These are phyloP conservation scores for Penicillium aurantiogriseum DNA, from an alignment of 2,329 filamentous ascomycete genomes.

Conservation along the genomic window DNA sequence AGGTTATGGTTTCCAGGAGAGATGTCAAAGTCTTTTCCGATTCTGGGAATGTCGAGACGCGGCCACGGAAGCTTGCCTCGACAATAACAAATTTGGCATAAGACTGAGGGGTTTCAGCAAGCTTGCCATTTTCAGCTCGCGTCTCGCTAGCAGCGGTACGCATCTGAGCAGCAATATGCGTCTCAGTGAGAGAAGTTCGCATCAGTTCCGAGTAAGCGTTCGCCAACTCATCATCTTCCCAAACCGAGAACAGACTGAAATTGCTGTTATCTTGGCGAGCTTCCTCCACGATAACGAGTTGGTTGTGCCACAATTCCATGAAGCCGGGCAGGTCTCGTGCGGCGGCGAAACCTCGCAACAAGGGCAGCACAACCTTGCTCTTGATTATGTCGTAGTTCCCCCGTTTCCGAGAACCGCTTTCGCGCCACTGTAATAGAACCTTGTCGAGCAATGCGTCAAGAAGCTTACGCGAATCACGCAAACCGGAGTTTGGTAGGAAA, in stretches of 20 bases:
- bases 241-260: slow-evolving; percentile 36
- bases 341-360: slow-evolving; percentile 41
- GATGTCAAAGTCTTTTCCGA: slow-evolving; percentile 24
- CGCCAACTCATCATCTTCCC: slow-evolving; percentile 48
- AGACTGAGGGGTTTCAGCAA: slow-evolving; percentile 27
- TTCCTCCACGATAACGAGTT: slow-evolving; percentile 39
- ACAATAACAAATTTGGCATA: slow-evolving; percentile 39
- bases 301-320: slow-evolving; percentile 41
- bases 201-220: slow-evolving; percentile 36
- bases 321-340: slow-evolving; percentile 44
- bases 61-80: slow-evolving; percentile 36
- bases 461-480: slow-evolving; percentile 37
- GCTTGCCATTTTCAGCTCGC: slow-evolving; percentile 27
- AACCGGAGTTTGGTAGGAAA: slow-evolving; percentile 45
- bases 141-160: slow-evolving; percentile 32
- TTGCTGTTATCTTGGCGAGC: slow-evolving; percentile 26
- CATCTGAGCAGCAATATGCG: slow-evolving; percentile 31
- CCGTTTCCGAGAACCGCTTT: slow-evolving; percentile 12
- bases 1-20: slow-evolving; percentile 28
- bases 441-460: slow-evolving; percentile 39
- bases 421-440: slow-evolving; percentile 35
- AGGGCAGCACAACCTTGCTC: slow-evolving; percentile 38
- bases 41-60: slow-evolving; percentile 23
- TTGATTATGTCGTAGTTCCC: slow-evolving; percentile 38
- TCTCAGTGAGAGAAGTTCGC: slow-evolving; percentile 32